phyloP scores from a whole-genome alignment of 2,329 filamentous ascomycete genomes.

The Verticillium isaacii region DNA sequence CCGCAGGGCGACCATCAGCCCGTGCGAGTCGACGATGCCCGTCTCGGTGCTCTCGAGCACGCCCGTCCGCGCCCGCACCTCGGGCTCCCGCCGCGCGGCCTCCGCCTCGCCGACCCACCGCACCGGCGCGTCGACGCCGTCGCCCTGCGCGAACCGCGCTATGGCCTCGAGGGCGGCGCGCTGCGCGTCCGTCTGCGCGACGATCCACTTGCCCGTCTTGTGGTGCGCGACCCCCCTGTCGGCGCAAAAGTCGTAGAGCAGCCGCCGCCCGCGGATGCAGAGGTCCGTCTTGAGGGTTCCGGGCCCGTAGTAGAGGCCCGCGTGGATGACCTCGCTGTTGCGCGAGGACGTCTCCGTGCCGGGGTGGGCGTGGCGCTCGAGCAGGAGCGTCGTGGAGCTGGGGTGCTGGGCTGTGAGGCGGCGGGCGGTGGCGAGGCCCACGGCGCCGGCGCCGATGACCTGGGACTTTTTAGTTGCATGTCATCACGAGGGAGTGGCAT shows the following conservation, averaged over 20 bases:
- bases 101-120: slow-evolving; percentile 63
- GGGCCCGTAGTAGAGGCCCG: slow-evolving; percentile 83
- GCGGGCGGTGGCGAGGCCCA: slow-evolving; percentile 76
- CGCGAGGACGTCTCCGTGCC: slow-evolving; percentile 86
- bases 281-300: slow-evolving; percentile 75
- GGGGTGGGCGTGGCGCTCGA: slow-evolving; percentile 71
- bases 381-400: slow-evolving; percentile 63
- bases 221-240: slow-evolving; percentile 63
- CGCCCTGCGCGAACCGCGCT: slow-evolving; percentile 31
- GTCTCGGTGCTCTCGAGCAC: slow-evolving; percentile 82
- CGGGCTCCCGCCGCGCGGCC: slow-evolving; percentile 63
- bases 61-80: slow-evolving; percentile 65
- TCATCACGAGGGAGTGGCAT: neutral
- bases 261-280: slow-evolving; percentile 70
- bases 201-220: slow-evolving; percentile 88
- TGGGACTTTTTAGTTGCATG: slow-evolving; percentile 15
- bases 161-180: slow-evolving; percentile 54
- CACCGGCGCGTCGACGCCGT: slow-evolving; percentile 56
- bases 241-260: slow-evolving; percentile 76
- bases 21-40: slow-evolving; percentile 86
- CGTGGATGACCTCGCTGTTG: slow-evolving; percentile 96
- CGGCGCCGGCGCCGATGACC: slow-evolving; percentile 58
- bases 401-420: slow-evolving; percentile 59
- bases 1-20: slow-evolving; percentile 75
- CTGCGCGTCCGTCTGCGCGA: slow-evolving; percentile 75